Base-by-base conservation (phyloP, 1,284 basidiomycete species). In the Chalciporus piperatoides region DNA sequence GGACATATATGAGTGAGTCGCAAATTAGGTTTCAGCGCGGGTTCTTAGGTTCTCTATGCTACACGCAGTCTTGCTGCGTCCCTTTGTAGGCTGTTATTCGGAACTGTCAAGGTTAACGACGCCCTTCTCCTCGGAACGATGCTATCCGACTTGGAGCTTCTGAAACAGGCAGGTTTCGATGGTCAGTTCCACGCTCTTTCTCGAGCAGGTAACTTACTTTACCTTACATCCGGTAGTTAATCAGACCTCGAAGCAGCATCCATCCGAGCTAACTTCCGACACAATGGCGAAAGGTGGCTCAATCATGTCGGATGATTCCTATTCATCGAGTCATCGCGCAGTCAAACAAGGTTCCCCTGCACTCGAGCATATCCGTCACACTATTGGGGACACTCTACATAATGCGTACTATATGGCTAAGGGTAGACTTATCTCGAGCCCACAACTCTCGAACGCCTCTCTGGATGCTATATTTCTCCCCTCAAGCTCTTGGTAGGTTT, bases 51-150 rank as follows among this genome's bases (percentile, higher is more conserved):
- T 11, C 30, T 32, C 14, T 23, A 32, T 32, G n/a, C 6, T 32
- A 2, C 30, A 14, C n/a, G 12, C 48, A 86, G 87, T 63, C 84
- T 94, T 12, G 84, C 91, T 0, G 81, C 80, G 0, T 83, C 86
- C 0, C 73, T 95, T 19, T 90, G 87, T 64, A 79, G 81, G 4
- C 67, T 86, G 2, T 68, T 94, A 17, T 85, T 94, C 55, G 78
- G 84, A 40, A 74, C 79, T 2, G 81, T 82, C 2, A 86, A 85
- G 58, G 78, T 80, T 3, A 89, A 90, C 57, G 92, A 94, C 60
- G 82, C 86, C 0, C 69, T 96, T 14, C 70, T 97, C 12, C 87
- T 95, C 59, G 88, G 90, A 80, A 93, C 90, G 0, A 89, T 97
- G 40, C 76, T 98, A 6, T 90, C 90, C 0, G 88, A 93, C 48